A percentile compares a stretch with the other conserved stretches of the same genome.
Conservation (phyloP, 129 eudicot genomes). For the Saussurea involucrata region DNA sequence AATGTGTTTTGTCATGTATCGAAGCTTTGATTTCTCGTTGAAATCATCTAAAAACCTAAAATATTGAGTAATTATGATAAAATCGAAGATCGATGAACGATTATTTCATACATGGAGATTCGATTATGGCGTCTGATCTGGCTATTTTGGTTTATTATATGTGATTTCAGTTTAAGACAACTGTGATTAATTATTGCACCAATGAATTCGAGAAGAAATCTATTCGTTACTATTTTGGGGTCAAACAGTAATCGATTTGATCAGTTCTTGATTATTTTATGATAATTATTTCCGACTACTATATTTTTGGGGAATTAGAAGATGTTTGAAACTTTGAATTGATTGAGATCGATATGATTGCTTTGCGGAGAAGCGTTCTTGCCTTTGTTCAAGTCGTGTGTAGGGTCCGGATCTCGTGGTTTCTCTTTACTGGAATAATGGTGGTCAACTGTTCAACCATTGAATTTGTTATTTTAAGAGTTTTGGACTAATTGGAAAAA, state of each 20-base stretch:
- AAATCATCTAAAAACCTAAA: neutral
- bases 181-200: neutral
- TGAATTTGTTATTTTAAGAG: constrained; percentile 1
- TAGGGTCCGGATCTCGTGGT: constrained; percentile 5
- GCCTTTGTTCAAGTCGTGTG: neutral
- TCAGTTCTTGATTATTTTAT: neutral
- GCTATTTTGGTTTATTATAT: neutral
- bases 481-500: neutral
- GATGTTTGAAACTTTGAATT: neutral
- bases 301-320: neutral
- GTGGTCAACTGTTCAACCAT: constrained; percentile 15
- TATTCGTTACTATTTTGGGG: neutral
- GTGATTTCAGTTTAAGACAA: neutral
- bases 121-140: constrained; percentile 4
- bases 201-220: neutral
- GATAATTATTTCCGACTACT: neutral
- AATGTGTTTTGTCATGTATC: neutral
- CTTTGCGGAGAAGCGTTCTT: constrained; percentile 22
- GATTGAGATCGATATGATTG: constrained; percentile 15
- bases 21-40: neutral
- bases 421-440: neutral
- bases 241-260: neutral
- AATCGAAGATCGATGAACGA: constrained; percentile 10
- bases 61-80: neutral
- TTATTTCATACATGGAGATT: neutral